These are phyloP conservation scores for Suillus cothurnatus DNA, from an alignment of 768 basidiomycete species.

Conservation along the genomic window DNA sequence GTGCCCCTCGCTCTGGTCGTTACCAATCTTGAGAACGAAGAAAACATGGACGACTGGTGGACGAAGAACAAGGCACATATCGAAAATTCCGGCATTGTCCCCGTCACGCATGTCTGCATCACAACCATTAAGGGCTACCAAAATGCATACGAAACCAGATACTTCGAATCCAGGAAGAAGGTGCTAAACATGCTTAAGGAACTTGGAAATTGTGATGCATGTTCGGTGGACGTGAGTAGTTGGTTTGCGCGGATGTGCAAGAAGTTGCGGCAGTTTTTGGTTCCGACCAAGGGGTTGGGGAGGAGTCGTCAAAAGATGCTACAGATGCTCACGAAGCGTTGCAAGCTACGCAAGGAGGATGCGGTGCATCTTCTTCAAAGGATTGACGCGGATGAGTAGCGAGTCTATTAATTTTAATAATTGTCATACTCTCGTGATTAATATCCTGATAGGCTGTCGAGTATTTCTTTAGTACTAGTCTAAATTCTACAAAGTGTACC, in stretches of 20 bases:
- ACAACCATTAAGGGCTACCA: conserved; percentile 19
- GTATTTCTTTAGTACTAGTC: background rate
- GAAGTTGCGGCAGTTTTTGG: background rate
- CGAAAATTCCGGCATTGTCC: conserved; percentile 21
- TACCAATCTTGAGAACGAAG: conserved; percentile 38
- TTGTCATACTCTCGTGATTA: background rate
- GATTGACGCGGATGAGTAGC: conserved; percentile 10
- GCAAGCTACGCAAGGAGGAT: conserved; percentile 21
- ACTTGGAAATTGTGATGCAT: background rate
- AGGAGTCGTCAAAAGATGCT: conserved; percentile 5
- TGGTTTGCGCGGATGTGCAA: conserved; percentile 2
- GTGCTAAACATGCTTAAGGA: conserved; percentile 24
- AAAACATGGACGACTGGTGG: conserved; percentile 41
- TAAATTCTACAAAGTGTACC: background rate
- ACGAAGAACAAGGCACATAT: conserved; percentile 26
- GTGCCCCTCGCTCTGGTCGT: conserved; percentile 35
- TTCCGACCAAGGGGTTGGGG: background rate
- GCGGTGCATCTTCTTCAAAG: conserved; percentile 25
- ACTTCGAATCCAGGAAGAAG: conserved; percentile 22
- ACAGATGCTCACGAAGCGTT: conserved; percentile 28
- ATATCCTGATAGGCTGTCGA: background rate
- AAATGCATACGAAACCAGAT: conserved; percentile 8
- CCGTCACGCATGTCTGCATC: conserved; percentile 35
- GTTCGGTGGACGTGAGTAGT: background rate
- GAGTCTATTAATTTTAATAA: background rate